A percentile compares a stretch with the other conserved stretches of the same genome.
These are phyloP conservation scores for Cornus controversa DNA, from an alignment of 148 eudicot species.

Conservation along the genomic window DNA sequence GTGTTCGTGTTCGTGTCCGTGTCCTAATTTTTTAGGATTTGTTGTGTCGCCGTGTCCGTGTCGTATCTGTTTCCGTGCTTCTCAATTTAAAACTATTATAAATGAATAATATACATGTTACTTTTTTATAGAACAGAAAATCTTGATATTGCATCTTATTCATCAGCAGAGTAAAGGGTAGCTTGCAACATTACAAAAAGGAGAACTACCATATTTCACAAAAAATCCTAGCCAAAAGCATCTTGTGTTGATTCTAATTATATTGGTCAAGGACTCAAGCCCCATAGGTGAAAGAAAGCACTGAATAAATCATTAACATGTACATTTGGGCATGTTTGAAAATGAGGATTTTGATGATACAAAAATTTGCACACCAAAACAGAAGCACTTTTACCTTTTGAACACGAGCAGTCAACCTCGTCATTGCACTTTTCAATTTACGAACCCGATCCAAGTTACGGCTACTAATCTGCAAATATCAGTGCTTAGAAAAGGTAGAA, in stretches of 20 bases:
- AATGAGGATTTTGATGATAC: background rate
- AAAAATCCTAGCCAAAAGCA: background rate
- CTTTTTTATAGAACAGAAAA: too few species aligned
- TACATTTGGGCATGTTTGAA: background rate
- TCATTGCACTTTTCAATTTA: conserved; percentile 81
- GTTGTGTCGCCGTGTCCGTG: too few species aligned
- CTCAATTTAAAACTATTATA: too few species aligned
- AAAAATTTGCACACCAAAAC: background rate
- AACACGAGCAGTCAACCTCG: conserved; percentile 74
- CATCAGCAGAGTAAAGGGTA: background rate
- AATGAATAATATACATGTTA: too few species aligned
- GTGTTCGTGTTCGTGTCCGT: too few species aligned
- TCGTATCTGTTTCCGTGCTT: too few species aligned
- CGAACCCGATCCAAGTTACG: conserved; percentile 76
- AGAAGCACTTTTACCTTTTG: conserved; percentile 51
- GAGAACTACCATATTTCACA: background rate
- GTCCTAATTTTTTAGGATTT: too few species aligned
- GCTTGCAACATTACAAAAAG: background rate
- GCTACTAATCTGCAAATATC: conserved; percentile 59
- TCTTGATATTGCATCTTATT: background rate
- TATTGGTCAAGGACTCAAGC: background rate
- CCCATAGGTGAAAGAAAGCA: background rate
- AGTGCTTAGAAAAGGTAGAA: conserved; percentile 1
- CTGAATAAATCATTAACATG: background rate
- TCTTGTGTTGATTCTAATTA: background rate